These are phyloP conservation scores for Domatiomyces catenatus DNA, from an alignment of 2,329 filamentous ascomycete genomes.

Conservation along the genomic window DNA sequence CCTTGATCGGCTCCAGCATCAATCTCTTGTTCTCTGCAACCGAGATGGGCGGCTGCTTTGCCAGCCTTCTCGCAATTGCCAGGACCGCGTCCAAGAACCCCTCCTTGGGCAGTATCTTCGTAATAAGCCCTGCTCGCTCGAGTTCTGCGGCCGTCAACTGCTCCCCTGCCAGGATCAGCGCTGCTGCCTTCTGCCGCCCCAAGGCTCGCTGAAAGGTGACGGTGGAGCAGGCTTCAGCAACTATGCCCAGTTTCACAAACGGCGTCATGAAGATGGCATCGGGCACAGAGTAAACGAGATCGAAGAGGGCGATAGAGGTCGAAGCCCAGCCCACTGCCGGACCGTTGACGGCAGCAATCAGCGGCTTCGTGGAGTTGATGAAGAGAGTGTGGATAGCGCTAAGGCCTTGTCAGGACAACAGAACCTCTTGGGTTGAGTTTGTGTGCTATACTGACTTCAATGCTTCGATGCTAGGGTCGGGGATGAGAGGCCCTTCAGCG, in stretches of 20 bases:
- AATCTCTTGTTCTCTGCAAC: constrained; percentile 6
- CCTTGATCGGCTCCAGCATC: constrained; percentile 3
- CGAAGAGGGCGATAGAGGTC: constrained; percentile 62
- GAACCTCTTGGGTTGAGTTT: neutral
- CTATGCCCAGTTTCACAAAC: constrained; percentile 75
- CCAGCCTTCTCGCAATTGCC: constrained; percentile 4
- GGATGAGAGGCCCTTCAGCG: neutral
- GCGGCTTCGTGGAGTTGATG: constrained; percentile 69
- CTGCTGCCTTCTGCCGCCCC: constrained; percentile 9
- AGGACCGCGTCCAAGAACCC: constrained; percentile 5
- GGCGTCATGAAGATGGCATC: constrained; percentile 74
- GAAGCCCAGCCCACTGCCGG: constrained; percentile 77
- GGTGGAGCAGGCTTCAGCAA: constrained; percentile 71
- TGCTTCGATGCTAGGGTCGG: neutral
- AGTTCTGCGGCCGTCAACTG: constrained; percentile 5
- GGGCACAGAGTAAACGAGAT: constrained; percentile 80
- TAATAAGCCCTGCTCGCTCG: constrained; percentile 5
- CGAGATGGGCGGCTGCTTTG: constrained; percentile 3
- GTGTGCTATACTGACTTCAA: neutral
- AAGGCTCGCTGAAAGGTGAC: constrained; percentile 6
- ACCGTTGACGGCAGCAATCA: constrained; percentile 80
- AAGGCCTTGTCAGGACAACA: neutral
- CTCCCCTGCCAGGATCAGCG: constrained; percentile 7
- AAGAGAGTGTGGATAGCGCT: constrained; percentile 6
- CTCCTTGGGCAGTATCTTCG: constrained; percentile 5